phyloP scores from a whole-genome alignment of 1,284 basidiomycete species.

The Leccinum insigne region DNA sequence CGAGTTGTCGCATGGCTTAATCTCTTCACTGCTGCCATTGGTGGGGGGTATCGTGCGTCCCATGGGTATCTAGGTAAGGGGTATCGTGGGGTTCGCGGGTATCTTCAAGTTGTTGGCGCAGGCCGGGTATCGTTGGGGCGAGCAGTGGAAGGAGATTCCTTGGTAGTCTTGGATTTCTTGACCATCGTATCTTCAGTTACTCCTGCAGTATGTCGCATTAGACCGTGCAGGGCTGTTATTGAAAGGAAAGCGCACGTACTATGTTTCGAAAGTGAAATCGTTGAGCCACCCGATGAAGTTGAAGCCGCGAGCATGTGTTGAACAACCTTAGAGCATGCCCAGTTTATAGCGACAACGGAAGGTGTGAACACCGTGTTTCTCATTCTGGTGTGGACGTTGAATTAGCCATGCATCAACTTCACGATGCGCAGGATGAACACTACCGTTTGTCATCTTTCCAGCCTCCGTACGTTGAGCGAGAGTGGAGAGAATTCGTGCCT shows the following conservation, averaged over 20 bases:
- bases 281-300: not conserved
- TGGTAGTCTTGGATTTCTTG: not conserved
- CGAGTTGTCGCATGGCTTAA: slow-evolving; percentile 1
- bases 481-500: not conserved
- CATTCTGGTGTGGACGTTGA: not conserved
- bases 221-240: not conserved
- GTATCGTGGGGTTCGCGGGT: slow-evolving; percentile 6
- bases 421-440: not conserved
- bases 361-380: not conserved
- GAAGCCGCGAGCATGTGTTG: not conserved
- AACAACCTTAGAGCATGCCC: not conserved
- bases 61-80: slow-evolving; percentile 11
- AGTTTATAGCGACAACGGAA: not conserved
- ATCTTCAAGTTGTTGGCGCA: slow-evolving; percentile 8
- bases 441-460: slow-evolving; percentile 11
- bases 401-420: slow-evolving; percentile 5
- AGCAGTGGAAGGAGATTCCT: slow-evolving; percentile 2
- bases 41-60: not conserved
- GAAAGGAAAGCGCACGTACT: slow-evolving; percentile 6
- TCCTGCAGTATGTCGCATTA: slow-evolving; percentile 1
- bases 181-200: not conserved
- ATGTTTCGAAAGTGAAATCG: not conserved
- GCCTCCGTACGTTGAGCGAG: slow-evolving; percentile 2
- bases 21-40: not conserved
- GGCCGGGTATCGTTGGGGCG: slow-evolving; percentile 2